Base-by-base conservation (phyloP, 75 land plant genomes). In the Adiantum capillusveneris region DNA sequence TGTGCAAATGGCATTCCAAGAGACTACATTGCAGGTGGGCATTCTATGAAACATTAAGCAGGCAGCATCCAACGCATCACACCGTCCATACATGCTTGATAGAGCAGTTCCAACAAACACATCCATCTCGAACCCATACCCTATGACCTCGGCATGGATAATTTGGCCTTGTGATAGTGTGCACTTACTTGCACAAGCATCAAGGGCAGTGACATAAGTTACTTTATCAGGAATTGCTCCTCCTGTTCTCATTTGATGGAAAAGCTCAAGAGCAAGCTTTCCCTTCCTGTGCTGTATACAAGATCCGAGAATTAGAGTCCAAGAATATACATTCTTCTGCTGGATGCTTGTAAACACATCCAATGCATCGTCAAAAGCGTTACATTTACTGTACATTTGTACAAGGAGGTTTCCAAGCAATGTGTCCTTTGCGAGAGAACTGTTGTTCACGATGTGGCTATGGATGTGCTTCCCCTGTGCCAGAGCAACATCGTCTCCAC, bases 181-280 rank as follows among this genome's bases (percentile, higher is more conserved):
- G 14, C 11, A 61, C 14, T 27, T 30, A 20, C 1, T 0, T 11
- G 72, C 51, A 48, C 79, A 76, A 0, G 79, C 75, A 31, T 76
- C 76, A 22, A 81, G 75, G 14, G 76, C 75, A 39, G 68, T 70
- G 0, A 79, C 79, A 1, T 68, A 44, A 11, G 83, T 81, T 50
- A 81, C 72, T 0, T 63, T 21, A 45, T 73, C 70, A 16, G 83
- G 79, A 7, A 58, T 58, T 17, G 63, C 28, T 3, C 83, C 79
- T 2, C n/a, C 45, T 6, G 18, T 2, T 14, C 68, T 20, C 83
- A 81, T 76, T 31, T 29, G 25, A 1, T 37, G 55, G 31, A 65
- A 73, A 1, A 75, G 66, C 0, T 44, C 44, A 42, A 76, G 39
- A 29, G 72, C 69, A 3, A 20, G 26, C 5, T 12, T 29, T n/a